Evolutionary conservation across 495 filamentous ascomycete genomes (phyloP).

Genomic region (Penicillium herquei): DNA sequence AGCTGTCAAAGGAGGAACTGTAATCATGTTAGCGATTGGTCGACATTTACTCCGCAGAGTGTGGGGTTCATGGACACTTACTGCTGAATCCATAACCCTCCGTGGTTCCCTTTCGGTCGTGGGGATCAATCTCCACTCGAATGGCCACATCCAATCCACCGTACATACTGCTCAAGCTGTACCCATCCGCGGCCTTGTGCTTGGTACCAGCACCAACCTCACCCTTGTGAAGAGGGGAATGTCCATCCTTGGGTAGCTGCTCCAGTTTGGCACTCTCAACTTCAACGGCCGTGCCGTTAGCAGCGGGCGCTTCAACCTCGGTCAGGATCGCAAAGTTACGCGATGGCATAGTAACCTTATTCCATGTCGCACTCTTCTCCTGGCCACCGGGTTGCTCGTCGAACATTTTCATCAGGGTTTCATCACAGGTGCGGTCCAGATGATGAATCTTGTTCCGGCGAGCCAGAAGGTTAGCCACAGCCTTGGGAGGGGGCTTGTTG

Average conservation of each 20-base stretch:
- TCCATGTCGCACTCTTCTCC: slow-evolving; percentile 64
- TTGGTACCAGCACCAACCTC: slow-evolving; percentile 63
- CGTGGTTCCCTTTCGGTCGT: slow-evolving; percentile 59
- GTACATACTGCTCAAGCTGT: slow-evolving; percentile 49
- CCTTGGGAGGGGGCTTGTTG: slow-evolving; percentile 87
- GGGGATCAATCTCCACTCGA: slow-evolving; percentile 68
- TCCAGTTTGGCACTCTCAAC: slow-evolving; percentile 21
- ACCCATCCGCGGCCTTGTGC: slow-evolving; percentile 58
- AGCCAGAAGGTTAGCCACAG: slow-evolving; percentile 86
- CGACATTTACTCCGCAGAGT: no score
- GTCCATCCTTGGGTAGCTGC: slow-evolving; percentile 55
- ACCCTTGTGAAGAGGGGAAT: slow-evolving; percentile 60
- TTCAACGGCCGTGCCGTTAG: slow-evolving; percentile 19
- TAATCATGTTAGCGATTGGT: not conserved
- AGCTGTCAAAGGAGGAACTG: slow-evolving; percentile 30
- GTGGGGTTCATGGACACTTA: slow-evolving; percentile 24
- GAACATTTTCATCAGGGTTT: slow-evolving; percentile 84
- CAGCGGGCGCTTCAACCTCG: slow-evolving; percentile 47
- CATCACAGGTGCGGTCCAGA: slow-evolving; percentile 78
- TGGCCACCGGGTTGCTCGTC: slow-evolving; percentile 74
- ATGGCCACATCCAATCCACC: slow-evolving; percentile 68
- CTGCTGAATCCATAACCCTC: slow-evolving; percentile 66
- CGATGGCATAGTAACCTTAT: slow-evolving; percentile 86
- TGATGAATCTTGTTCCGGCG: slow-evolving; percentile 90
- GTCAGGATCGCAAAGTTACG: slow-evolving; percentile 85